A percentile compares a stretch with the other conserved stretches of the same genome.
These are phyloP conservation scores for Cryomyces antarcticus DNA, from an alignment of 495 filamentous ascomycete genomes.

Conservation along the genomic window DNA sequence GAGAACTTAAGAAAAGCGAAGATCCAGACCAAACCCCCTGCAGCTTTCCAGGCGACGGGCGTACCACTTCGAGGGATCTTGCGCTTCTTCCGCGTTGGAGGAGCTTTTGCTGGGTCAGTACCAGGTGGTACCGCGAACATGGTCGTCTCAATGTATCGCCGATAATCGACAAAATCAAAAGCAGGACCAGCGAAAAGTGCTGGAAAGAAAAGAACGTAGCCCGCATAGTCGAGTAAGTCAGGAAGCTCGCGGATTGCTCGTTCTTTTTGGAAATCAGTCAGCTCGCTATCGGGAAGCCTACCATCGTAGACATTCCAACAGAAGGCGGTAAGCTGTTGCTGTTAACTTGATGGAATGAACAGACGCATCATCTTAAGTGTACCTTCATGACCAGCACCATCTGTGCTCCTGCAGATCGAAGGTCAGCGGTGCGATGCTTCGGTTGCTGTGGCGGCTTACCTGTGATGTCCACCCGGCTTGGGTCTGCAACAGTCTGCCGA, in stretches of 20 bases:
- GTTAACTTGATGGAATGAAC: constrained; percentile 1
- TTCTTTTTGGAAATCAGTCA: constrained; percentile 74
- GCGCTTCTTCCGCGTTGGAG: constrained; percentile 75
- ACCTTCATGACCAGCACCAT: constrained; percentile 95
- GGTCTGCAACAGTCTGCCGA: constrained; percentile 47
- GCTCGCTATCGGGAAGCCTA: constrained; percentile 48
- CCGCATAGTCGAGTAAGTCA: constrained; percentile 53
- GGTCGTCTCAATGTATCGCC: constrained; percentile 74
- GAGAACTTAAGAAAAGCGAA: constrained; percentile 55
- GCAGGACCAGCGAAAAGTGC: constrained; percentile 70
- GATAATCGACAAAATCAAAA: constrained; percentile 87
- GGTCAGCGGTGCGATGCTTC: neutral
- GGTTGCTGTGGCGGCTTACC: neutral
- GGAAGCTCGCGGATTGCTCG: constrained; percentile 57
- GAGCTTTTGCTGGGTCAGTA: constrained; percentile 58
- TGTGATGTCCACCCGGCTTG: constrained; percentile 62
- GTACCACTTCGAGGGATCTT: constrained; percentile 83
- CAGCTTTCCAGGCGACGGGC: constrained; percentile 62
- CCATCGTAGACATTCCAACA: constrained; percentile 97
- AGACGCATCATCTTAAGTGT: constrained; percentile 9
- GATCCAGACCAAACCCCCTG: constrained; percentile 57
- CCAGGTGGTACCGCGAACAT: constrained; percentile 78
- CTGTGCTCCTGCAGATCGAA: constrained; percentile 34
- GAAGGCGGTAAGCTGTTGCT: constrained; percentile 50
- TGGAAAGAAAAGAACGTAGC: constrained; percentile 90